phyloP scores from a whole-genome alignment of 2,329 filamentous ascomycete species.

The Nectriaceae sp. region DNA sequence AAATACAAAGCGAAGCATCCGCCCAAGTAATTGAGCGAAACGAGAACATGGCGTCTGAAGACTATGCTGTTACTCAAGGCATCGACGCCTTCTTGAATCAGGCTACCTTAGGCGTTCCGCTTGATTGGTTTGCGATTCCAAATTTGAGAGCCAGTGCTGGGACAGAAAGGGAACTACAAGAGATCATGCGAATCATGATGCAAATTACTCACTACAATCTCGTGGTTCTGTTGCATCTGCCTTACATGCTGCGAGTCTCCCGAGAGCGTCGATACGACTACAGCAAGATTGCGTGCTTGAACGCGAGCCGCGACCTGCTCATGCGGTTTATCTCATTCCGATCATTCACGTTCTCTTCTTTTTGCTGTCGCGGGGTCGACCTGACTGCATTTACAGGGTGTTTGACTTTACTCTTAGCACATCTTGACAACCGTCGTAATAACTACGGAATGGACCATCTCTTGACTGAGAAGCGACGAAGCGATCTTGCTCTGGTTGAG shows the following conservation, averaged over 20 bases:
- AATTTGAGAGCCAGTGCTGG: conserved; percentile 20
- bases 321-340: conserved; percentile 2
- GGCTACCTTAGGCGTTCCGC: conserved; percentile 32
- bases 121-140: conserved; percentile 38
- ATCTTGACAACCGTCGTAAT: conserved; percentile 2
- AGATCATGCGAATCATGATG: conserved; percentile 33
- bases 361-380: conserved; percentile 3
- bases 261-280: conserved; percentile 1
- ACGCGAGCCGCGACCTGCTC: conserved; percentile 7
- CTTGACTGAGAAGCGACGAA: background rate
- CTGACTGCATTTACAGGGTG: conserved; percentile 6
- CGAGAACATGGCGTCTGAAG: conserved; percentile 13
- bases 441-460: background rate
- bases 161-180: conserved; percentile 26
- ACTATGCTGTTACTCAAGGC: conserved; percentile 24
- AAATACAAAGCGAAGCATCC: conserved; percentile 30
- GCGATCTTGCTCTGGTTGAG: background rate
- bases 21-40: conserved; percentile 41
- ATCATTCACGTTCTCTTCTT: conserved; percentile 2
- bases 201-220: conserved; percentile 42
- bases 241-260: conserved; percentile 34
- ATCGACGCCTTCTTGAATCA: conserved; percentile 37
- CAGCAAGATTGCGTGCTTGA: conserved; percentile 3
- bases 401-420: conserved; percentile 4
- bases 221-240: conserved; percentile 41